Base-by-base conservation (phyloP, 495 filamentous ascomycete genomes). In the Podospora pseudocomata region DNA sequence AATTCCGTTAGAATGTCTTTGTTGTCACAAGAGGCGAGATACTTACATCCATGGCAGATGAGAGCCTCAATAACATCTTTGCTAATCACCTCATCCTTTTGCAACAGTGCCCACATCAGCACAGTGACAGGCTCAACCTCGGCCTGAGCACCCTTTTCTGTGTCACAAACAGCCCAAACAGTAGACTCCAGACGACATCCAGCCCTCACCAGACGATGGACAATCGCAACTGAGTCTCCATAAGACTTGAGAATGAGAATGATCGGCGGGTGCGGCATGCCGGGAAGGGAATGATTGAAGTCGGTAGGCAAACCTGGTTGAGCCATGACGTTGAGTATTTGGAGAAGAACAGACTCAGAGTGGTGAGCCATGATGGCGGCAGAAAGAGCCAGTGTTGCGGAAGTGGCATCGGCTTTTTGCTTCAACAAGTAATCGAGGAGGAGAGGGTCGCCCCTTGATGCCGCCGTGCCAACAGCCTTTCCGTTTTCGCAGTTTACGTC, bases 401-500 rank as follows among this genome's bases (percentile, higher is more conserved):
- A 68, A 44, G 74, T 65, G 0, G 76, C 60, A 0, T 74, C 77
- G 7, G 80, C 77, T 5, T 74, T 73, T 28, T 77, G 71, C 5
- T 70, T 68, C 4, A 83, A 56, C 34, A 83, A 65, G n/a, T 69
- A 74, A 18, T 68, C 71, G 5, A 83, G 71, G 3, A 83, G 67
- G 19, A 73, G 63, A 0, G 76, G 66, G 44, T 83, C 75, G 0
- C 79, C 79, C 58, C 77, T 72, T 1, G 72, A 72, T 1, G 77
- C 80, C 2, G 79, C 80, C 18, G 79, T 73, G 26, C 76, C 74
- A 44, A 82, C 54, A 2, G 74, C 77, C 68, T 80, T 80, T 5
- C 81, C 81, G 60, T 77, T 71, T 26, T 83, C 79, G 63, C 78
- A 73, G 64, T 82, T 81, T 54, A 81, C 76, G 66, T 81, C 76